Evolutionary conservation across 2,329 filamentous ascomycete genomes (phyloP).

Genomic region (Tolypocladium tropicale): DNA sequence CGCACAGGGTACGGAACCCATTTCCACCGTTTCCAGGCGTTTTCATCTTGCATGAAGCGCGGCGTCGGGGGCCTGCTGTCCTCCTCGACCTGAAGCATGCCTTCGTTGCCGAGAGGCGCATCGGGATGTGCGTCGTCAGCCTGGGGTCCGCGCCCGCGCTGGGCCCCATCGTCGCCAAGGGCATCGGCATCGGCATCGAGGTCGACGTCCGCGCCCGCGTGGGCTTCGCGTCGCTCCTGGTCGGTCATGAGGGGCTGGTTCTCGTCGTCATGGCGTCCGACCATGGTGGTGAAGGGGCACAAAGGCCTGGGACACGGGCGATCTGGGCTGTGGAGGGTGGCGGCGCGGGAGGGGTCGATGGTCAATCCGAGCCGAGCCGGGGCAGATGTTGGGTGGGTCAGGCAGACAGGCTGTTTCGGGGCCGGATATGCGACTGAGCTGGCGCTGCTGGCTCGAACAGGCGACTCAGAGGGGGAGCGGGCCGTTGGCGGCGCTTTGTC

Average conservation of each 20-base stretch:
- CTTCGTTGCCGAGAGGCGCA: constrained; percentile 26
- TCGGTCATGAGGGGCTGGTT: constrained; percentile 28
- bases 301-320: neutral
- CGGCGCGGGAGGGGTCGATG: neutral
- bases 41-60: constrained; percentile 48
- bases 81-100: constrained; percentile 34
- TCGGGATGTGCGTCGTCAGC: constrained; percentile 25
- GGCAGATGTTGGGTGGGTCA: neutral
- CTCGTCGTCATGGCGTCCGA: constrained; percentile 21
- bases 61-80: constrained; percentile 37
- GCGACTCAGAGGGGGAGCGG: neutral
- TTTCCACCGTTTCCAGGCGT: constrained; percentile 35
- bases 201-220: constrained; percentile 14
- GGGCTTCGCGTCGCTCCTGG: constrained; percentile 18
- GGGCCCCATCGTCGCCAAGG: neutral
- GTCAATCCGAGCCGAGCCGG: neutral
- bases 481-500: neutral
- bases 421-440: neutral
- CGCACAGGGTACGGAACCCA: constrained; percentile 50
- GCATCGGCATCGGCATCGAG: neutral
- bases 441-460: neutral
- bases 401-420: neutral
- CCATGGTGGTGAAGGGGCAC: constrained; percentile 15
- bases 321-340: neutral
- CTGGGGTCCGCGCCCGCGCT: constrained; percentile 4